Evolutionary conservation across 306 rosid genomes (phyloP), one percentile per base, ranked within the genome.

Genomic region (Begonia masoniana): DNA sequence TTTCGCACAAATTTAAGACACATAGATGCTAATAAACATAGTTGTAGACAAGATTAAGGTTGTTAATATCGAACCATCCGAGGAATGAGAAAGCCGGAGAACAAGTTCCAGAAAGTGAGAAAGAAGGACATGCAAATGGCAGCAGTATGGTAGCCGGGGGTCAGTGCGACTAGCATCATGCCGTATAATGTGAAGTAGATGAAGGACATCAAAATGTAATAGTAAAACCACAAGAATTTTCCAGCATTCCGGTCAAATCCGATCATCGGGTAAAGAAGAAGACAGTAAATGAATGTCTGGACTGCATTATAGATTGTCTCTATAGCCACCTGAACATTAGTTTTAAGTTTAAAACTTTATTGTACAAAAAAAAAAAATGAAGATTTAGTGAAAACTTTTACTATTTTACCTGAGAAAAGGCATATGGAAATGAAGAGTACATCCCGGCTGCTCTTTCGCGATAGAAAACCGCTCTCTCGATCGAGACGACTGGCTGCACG

Each of bases 371-470:
- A 8, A 3, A 12, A 3, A n/a, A n/a, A n/a, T n/a, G 13, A 43
- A 43, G 10, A 43, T 43, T 43, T 45, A 10, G 15, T 10, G 15
- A 45, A 45, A 10, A 3, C 0, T n/a, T 5, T 3, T 43, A 43
- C 10, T 19, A 11, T 6, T 12, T 51, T 39, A 75, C 80, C 77
- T 75, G 81, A 54, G 77, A 13, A 66, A 71, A 75, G 21, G 81
- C 81, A 19, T 67, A 75, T 9, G 77, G 76, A 14, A 75, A 31
- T 21, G 65, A 54, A 6, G 81, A 75, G 15, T 71, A 75, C 81
- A 75, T 75, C 14, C 81, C 74, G 0, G 81, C 81, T 2, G 81
- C 74, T 60, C 66, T 63, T 53, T 75, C 81, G 0, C 81, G 74
- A 53, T 75, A 75, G 57, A 75, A 75, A 56, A 68, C 69, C 6